Base-by-base conservation (phyloP, 2,329 filamentous ascomycete species). In the Fusarium graminum region DNA sequence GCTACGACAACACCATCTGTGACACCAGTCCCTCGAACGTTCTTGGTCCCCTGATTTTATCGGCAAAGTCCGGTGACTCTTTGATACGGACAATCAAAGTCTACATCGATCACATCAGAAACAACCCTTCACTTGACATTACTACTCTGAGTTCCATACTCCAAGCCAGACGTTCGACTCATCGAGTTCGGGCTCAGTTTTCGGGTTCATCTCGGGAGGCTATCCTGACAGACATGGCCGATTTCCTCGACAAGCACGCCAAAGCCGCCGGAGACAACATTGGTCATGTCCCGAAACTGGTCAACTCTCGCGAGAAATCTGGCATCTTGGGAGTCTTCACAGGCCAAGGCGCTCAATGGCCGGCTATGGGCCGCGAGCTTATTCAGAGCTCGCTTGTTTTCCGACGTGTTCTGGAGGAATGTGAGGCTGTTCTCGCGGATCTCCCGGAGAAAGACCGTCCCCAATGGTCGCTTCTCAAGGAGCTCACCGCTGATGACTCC, bases 261-360 rank as follows among this genome's bases (percentile, higher is more conserved):
- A 39, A 49, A 7, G 45, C 32, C 32, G 39, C 45, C 2, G 45
- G 45, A 10, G 45, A 39, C 25, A 39, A 49, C 11, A 39, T 49
- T 4, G 45, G 45, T 6, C 29, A 52, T 28, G 34, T 39, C 3
- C 39, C 39, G 4, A 44, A 28, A 16, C 25, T 45, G 12, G 38
- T 42, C 6, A 32, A 32, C 11, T 14, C 38, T 14, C 38, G 47
- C 1, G 38, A 51, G 16, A 8, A 17, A 25, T 26, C 42, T 1
- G 19, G 25, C 13, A 30, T 53, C 14, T 6, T 61, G 1, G 57
- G 25, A 8, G 40, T 61, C 1, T 61, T 61, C 7, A 61, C 41
- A 0, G 58, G 58, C 1, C 58, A 61, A 12, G 58, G 58, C 0
- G 58, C 58, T 7, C 58, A 61, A 9, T 61, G 58, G 58, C 41